A percentile compares a stretch with the other conserved stretches of the same genome.
Conservation (phyloP, 768 basidiomycete genomes). For the Trametes coccinea region DNA sequence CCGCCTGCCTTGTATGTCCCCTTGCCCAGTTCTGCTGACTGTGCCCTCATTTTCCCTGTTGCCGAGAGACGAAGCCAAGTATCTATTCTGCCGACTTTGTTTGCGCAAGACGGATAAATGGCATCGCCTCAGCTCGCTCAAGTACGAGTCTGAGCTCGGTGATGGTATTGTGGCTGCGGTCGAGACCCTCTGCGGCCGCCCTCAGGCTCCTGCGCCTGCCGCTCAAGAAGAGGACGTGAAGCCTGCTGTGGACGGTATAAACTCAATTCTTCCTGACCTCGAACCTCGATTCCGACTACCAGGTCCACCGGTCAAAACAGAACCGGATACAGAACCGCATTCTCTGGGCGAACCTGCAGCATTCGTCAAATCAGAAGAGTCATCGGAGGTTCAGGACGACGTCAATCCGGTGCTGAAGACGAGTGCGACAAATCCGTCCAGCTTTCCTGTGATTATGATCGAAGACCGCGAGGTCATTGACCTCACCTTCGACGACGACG, state of each 20-base stretch:
- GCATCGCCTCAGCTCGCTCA: constrained; percentile 48
- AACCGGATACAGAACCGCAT: background rate
- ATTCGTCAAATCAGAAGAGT: background rate
- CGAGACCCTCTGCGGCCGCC: constrained; percentile 41
- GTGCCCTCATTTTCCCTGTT: background rate
- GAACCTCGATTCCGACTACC: background rate
- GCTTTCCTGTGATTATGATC: constrained; percentile 14
- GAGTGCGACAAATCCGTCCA: background rate
- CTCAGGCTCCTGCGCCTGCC: background rate
- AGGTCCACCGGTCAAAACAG: background rate
- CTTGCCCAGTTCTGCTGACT: background rate
- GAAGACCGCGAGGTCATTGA: constrained; percentile 38
- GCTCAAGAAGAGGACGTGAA: constrained; percentile 1
- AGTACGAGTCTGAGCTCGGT: constrained; percentile 46
- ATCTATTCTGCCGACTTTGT: constrained; percentile 63
- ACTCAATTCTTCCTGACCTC: background rate
- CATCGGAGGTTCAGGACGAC: constrained; percentile 17
- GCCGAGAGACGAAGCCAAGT: constrained; percentile 38
- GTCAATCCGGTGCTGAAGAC: background rate
- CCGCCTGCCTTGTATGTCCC: constrained; percentile 50
- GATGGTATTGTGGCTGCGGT: constrained; percentile 42
- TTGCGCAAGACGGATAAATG: constrained; percentile 59
- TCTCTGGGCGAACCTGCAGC: background rate
- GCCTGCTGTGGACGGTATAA: background rate
- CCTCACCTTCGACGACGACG: constrained; percentile 33